Base-by-base conservation (phyloP, 768 basidiomycete species). In the Neoboletus brunneissimus region DNA sequence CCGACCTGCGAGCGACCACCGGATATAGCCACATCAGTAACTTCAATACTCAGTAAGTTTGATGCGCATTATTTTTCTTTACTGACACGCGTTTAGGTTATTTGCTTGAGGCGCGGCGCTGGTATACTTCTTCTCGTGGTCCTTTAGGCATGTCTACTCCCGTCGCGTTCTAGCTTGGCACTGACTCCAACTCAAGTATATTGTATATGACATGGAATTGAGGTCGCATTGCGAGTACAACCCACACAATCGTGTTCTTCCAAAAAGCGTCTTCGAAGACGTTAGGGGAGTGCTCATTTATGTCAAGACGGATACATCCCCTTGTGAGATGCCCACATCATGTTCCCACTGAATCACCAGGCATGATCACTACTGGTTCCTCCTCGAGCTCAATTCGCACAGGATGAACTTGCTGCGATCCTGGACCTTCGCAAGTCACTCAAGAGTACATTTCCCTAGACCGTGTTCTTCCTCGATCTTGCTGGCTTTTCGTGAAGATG, bases 91-190 rank as follows among this genome's bases (percentile, higher is more conserved):
- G 5, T 25, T 16, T n/a, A 63, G 61, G 25, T 13, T 64, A 63
- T 37, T 56, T 55, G 32, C 32, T 63, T 3, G 58, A 61, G 48
- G 20, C 54, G 18, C 31, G 18, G 25, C 64, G 64, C 22, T 63
- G 62, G 63, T 64, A 54, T 23, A 41, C 27, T 20, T 44, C 29
- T 12, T 34, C 12, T 11, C 11, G 18, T 18, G 5, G 18, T 38
- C 18, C 9, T 18, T 38, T 5, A 38, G 37, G 37, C 37, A 38
- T 16, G 37, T 38, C 15, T 8, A 9, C 18, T 7, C 12, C 11
- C 12, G 16, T 16, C 16, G 7, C 16, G 6, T 16, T 38, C 37
- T 16, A 38, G 8, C 18, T 18, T 38, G 37, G 6, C 16, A 18
- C 37, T 38, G 37, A 38, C 37, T 12, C 9, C 9, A 16, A 38